These are phyloP conservation scores for Fusarium devonianum DNA, from an alignment of 2,329 filamentous ascomycete species.

Conservation along the genomic window DNA sequence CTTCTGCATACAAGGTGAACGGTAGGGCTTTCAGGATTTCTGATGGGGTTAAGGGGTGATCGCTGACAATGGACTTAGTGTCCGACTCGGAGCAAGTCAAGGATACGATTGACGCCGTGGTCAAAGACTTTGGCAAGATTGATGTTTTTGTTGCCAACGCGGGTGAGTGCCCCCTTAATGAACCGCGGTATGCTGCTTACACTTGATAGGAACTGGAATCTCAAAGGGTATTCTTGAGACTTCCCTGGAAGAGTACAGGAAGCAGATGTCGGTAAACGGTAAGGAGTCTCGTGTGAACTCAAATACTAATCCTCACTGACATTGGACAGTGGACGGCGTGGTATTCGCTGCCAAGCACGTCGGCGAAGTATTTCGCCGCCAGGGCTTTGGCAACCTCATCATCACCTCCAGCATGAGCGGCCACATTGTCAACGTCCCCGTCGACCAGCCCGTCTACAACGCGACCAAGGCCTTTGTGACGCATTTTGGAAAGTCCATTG, in stretches of 20 bases:
- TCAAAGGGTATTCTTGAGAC: constrained; percentile 63
- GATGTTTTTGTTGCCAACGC: constrained; percentile 40
- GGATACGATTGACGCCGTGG: constrained; percentile 21
- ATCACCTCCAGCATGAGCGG: constrained; percentile 59
- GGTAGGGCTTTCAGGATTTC: constrained; percentile 25
- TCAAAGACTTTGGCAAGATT: constrained; percentile 38
- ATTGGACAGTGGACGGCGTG: constrained; percentile 54
- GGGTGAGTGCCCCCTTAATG: constrained; percentile 40
- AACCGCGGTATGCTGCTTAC: neutral
- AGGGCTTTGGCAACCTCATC: constrained; percentile 57
- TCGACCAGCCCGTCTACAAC: constrained; percentile 64
- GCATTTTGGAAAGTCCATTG: constrained; percentile 62
- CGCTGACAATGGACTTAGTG: constrained; percentile 40
- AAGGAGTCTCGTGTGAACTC: constrained; percentile 12
- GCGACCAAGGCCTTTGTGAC: constrained; percentile 61
- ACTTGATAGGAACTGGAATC: constrained; percentile 41
- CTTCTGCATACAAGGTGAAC: constrained; percentile 54
- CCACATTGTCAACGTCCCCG: constrained; percentile 58
- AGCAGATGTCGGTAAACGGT: constrained; percentile 63
- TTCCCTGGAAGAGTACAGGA: constrained; percentile 57
- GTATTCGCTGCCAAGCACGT: constrained; percentile 54
- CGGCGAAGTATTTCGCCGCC: constrained; percentile 52
- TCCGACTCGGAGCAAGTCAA: constrained; percentile 47
- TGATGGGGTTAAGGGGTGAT: neutral
- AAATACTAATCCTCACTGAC: constrained; percentile 1